Evolutionary conservation across 2,329 filamentous ascomycete genomes (phyloP), one percentile per base, ranked within the genome.

Genomic region (Colletotrichum agaves): DNA sequence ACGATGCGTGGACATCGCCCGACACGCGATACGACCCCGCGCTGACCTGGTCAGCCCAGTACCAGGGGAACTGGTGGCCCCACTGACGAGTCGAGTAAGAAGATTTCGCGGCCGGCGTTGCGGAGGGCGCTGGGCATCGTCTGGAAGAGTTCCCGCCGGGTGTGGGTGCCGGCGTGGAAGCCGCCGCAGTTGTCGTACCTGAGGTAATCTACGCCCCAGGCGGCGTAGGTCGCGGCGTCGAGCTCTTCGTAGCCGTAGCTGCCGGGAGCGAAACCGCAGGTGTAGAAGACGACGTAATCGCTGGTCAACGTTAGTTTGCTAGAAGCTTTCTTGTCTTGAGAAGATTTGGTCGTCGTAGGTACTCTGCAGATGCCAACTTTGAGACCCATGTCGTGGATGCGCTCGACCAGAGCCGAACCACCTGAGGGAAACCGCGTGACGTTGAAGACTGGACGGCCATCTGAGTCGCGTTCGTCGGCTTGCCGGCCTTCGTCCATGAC

Each of bases 141-240:
- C 19, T 69, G 71, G 66, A 81, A 82, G 11, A 83, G 83, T 12
- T 75, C 74, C 63, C 83, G 84, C 37, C 84, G 75, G 0, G 84
- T 81, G n/a, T 81, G 73, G 15, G 80, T 80, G 79, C 84, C 85
- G 33, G 75, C 76, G 31, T 82, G 79, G 73, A 85, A 86, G 23
- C 82, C 79, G 55, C 81, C 78, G 70, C 83, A 85, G 71, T 84
- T 84, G 69, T 85, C 83, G 69, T 85, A 85, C 76, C 86, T 86
- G 37, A 85, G 75, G 60, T 85, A 85, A 70, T 85, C 83, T 59
- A 85, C 78, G 3, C 82, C 83, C 84, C 84, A 87, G 21, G 78
- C 76, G 2, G 84, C 83, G 71, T 85, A 88, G 0, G 81, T 81
- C 70, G 82, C 71, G 1, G 86, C 86, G 72, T 88, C 87, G 11